phyloP scores from a whole-genome alignment of 257 asterid genomes.

The Rhazya stricta region DNA sequence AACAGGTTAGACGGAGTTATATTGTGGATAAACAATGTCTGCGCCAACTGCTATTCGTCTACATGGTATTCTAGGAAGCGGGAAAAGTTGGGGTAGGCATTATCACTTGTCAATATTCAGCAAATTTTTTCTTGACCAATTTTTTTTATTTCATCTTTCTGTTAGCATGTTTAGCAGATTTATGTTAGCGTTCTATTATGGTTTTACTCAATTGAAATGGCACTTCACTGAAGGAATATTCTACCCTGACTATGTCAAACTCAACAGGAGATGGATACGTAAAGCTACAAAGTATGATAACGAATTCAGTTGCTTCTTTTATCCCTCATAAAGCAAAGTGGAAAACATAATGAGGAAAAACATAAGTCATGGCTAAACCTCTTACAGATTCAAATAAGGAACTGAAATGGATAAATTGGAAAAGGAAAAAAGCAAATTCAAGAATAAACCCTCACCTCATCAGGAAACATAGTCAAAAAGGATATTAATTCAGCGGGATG shows the following conservation, averaged over 20 bases:
- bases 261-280: neutral
- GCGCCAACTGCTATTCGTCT: no score
- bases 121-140: no score
- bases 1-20: no score
- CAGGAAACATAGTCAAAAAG: conserved; percentile 59
- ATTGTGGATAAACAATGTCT: no score
- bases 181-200: neutral
- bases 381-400: neutral
- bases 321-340: neutral
- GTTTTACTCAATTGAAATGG: neutral
- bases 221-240: no score
- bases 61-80: no score
- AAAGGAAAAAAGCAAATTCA: neutral
- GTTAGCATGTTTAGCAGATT: no score
- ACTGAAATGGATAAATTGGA: neutral
- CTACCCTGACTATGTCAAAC: no score
- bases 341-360: neutral
- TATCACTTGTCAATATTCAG: no score
- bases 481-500: conserved; percentile 94
- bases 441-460: conserved; percentile 46
- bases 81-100: no score
- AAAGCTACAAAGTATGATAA: neutral
- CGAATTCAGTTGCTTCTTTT: neutral
- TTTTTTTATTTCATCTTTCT: no score
- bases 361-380: neutral